A percentile compares a stretch with the other conserved stretches of the same genome.
These are phyloP conservation scores for Prunella vulgaris DNA, from an alignment of 257 asterid species.

Conservation along the genomic window DNA sequence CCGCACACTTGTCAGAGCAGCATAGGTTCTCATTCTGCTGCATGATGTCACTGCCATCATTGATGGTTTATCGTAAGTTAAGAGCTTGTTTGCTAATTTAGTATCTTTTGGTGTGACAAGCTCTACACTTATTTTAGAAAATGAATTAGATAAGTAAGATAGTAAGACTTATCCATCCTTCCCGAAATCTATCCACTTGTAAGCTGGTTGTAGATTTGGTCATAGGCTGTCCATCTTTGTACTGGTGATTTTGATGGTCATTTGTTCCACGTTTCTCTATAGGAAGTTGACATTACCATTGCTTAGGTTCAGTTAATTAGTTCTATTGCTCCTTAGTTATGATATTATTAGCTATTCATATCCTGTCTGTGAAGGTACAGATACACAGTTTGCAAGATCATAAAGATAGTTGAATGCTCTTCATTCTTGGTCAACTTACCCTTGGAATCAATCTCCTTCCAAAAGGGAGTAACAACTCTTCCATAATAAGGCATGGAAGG, in stretches of 20 bases:
- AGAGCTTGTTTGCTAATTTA: not conserved
- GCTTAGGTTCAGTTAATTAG: not conserved
- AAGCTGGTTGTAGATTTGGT: not conserved
- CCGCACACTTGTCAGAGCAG: not conserved
- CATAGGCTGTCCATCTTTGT: not conserved
- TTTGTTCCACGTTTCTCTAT: not conserved
- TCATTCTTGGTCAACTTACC: not conserved
- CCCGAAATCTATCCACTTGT: not conserved
- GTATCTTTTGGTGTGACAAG: not conserved
- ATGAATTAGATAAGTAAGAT: not conserved
- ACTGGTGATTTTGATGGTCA: not conserved
- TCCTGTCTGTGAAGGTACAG: not conserved
- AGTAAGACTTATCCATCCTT: not conserved
- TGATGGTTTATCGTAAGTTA: not conserved
- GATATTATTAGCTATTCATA: not conserved
- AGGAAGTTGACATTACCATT: not conserved
- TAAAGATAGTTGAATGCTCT: not conserved
- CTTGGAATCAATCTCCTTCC: not conserved
- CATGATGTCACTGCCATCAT: not conserved
- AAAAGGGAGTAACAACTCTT: not conserved
- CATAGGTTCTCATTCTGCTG: not conserved
- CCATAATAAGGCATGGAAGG: not conserved
- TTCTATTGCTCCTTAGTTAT: not conserved
- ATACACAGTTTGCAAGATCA: slow-evolving; percentile 2
- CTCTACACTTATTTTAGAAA: not conserved